Conservation (phyloP, 1,284 basidiomycete genomes). For the Cutaneotrichosporon daszewskae region DNA sequence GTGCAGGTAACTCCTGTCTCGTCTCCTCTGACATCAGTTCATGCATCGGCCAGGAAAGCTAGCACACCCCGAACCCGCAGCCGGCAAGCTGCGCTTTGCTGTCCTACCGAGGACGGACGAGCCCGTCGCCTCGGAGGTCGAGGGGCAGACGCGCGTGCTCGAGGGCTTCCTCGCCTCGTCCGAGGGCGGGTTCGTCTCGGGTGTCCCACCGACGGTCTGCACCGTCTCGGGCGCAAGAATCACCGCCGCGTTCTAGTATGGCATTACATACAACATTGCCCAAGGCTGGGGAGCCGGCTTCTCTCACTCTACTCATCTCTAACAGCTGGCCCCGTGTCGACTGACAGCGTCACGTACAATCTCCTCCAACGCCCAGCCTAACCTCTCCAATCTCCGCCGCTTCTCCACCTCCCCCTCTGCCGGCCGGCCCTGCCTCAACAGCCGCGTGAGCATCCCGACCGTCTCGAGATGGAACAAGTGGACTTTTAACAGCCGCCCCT, state of each 20-base stretch:
- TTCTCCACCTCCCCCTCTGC: no score
- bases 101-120: conserved; percentile 7
- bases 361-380: no score
- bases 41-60: conserved; percentile 5
- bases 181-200: conserved; percentile 11
- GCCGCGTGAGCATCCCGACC: no score
- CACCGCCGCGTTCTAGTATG: conserved; percentile 2
- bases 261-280: no score
- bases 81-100: conserved; percentile 6
- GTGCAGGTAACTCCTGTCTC: conserved; percentile 55
- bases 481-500: no score
- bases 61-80: background rate
- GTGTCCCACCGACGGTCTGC: conserved; percentile 2
- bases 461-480: no score
- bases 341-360: no score
- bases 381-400: no score
- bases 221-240: conserved; percentile 8
- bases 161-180: conserved; percentile 11
- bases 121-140: background rate
- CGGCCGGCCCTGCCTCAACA: no score
- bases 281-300: no score
- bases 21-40: conserved; percentile 5
- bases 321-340: no score
- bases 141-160: background rate
- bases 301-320: no score